Evolutionary conservation across 306 rosid species (phyloP).

Genomic region (Sindora glabra): DNA sequence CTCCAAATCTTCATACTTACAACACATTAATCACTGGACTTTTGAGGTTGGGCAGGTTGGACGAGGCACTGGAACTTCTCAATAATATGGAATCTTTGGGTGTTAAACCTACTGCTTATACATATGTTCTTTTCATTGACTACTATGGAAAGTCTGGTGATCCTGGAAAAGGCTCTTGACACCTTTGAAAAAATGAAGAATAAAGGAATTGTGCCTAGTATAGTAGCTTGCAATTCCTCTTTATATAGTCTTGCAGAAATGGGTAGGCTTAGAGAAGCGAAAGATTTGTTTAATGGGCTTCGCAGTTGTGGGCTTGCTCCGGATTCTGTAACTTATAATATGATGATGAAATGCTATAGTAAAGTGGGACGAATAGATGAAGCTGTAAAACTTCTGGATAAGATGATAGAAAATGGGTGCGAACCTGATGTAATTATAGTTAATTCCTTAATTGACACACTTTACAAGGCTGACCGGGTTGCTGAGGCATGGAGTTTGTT

Average conservation of each 20-base stretch:
- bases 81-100: conserved; percentile 62
- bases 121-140: conserved; percentile 80
- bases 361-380: conserved; percentile 76
- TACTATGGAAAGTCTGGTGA: conserved; percentile 84
- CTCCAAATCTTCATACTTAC: conserved; percentile 85
- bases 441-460: conserved; percentile 74
- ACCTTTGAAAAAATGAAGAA: conserved; percentile 73
- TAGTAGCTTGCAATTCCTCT: conserved; percentile 85
- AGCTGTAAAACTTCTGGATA: conserved; percentile 54
- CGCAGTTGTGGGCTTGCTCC: conserved; percentile 71
- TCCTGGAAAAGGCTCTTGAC: conserved; percentile 63
- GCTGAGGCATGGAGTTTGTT: conserved; percentile 88
- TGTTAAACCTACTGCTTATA: conserved; percentile 65
- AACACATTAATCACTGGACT: conserved; percentile 80
- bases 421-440: conserved; percentile 78
- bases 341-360: conserved; percentile 93
- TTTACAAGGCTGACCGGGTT: conserved; percentile 79
- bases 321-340: conserved; percentile 75
- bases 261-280: conserved; percentile 74
- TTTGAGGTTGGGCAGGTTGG: conserved; percentile 49
- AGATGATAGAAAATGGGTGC: conserved; percentile 65
- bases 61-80: conserved; percentile 66
- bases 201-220: conserved; percentile 70
- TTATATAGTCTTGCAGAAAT: conserved; percentile 69
- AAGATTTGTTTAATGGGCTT: conserved; percentile 54